A percentile compares a stretch with the other conserved stretches of the same genome.
Evolutionary conservation across 169 alveolate species (phyloP).

Genomic region (Plasmodium inui): DNA sequence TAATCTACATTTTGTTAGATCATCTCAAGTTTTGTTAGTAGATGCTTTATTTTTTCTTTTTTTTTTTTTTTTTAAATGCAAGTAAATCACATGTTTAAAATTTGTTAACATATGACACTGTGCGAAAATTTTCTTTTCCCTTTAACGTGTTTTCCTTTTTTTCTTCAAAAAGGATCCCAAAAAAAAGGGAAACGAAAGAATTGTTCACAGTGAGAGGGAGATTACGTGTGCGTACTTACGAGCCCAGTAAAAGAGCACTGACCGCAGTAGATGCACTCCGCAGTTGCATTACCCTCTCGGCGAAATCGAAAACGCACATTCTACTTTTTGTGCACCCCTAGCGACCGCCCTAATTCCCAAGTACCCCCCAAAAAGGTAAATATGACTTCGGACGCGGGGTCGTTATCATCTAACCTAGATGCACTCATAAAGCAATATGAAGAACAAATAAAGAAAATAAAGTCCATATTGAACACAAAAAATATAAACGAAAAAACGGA

Average conservation of each 20-base stretch:
- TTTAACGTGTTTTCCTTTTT: background rate
- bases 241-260: background rate
- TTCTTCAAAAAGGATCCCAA: background rate
- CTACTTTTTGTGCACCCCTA: background rate
- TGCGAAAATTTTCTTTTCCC: background rate
- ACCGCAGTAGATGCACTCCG: background rate
- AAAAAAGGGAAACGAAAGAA: background rate
- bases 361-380: background rate
- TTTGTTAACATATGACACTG: background rate
- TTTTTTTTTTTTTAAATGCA: background rate
- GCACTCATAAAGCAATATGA: slow-evolving; percentile 16
- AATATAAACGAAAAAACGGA: slow-evolving; percentile 36
- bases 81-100: background rate
- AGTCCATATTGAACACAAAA: slow-evolving; percentile 32
- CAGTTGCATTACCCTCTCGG: background rate
- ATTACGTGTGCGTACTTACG: background rate
- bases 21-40: background rate
- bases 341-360: background rate
- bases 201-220: background rate
- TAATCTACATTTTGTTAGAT: background rate
- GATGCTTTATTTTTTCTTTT: background rate
- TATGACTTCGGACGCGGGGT: slow-evolving; percentile 17
- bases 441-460: slow-evolving; percentile 30
- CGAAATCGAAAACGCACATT: background rate
- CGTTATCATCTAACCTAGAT: slow-evolving; percentile 14